These are phyloP conservation scores for Tulasnella sp. DNA, from an alignment of 768 basidiomycete genomes.

Conservation along the genomic window DNA sequence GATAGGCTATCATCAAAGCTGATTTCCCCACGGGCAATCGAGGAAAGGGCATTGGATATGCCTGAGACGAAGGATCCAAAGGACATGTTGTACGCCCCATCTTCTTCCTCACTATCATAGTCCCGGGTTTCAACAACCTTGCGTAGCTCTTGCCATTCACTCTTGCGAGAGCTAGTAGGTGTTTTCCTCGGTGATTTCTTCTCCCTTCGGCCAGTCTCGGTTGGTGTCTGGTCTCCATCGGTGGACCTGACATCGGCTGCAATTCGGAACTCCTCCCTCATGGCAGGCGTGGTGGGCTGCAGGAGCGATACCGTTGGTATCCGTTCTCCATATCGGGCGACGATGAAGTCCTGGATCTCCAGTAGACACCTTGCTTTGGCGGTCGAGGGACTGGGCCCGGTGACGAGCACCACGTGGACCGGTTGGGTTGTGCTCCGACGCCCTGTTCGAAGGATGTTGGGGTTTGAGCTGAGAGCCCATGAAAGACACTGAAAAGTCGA, in stretches of 20 bases:
- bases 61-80: not conserved
- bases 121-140: not conserved
- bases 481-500: constrained; percentile 10
- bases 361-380: constrained; percentile 10
- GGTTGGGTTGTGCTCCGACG: not conserved
- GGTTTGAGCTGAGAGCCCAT: constrained; percentile 9
- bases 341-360: not conserved
- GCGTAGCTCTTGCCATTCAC: not conserved
- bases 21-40: not conserved
- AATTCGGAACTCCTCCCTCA: not conserved
- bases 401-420: constrained; percentile 1
- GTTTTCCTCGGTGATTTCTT: not conserved
- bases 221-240: not conserved
- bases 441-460: not conserved
- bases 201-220: not conserved
- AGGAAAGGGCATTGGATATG: not conserved
- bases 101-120: not conserved
- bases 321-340: not conserved
- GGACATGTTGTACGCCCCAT: not conserved
- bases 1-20: constrained; percentile 1
- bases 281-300: not conserved
- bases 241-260: not conserved
- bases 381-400: constrained; percentile 7
- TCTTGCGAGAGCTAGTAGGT: not conserved
- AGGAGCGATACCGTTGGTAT: not conserved